Percentiles rank a stretch among this genome's conserved stretches.
phyloP scores from a whole-genome alignment of 139 green algal genomes.

The Monoraphidium neglectum region DNA sequence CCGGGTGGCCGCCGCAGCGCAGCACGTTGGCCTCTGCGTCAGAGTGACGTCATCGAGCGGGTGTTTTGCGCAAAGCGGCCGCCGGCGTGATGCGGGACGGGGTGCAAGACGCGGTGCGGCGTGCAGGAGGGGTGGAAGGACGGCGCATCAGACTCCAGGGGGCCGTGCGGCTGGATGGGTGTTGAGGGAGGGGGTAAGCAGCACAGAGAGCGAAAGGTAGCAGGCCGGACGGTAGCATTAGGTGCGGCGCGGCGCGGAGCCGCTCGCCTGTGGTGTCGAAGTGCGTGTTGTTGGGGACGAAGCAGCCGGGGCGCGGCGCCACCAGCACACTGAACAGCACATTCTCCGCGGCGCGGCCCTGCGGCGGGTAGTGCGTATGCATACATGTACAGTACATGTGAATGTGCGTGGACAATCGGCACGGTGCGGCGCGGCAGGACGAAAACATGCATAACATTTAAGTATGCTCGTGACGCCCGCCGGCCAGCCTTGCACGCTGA shows the following conservation, averaged over 20 bases:
- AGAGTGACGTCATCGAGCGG: background rate
- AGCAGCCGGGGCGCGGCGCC: constrained; percentile 11
- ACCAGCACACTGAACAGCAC: constrained; percentile 30
- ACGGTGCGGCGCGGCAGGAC: no score
- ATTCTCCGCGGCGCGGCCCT: constrained; percentile 23
- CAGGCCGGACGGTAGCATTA: background rate
- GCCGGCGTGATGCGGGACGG: no score
- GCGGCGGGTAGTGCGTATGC: background rate
- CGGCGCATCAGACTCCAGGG: no score
- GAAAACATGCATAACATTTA: no score
- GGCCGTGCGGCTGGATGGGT: no score
- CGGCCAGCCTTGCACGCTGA: no score
- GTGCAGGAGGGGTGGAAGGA: no score
- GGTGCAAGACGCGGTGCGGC: no score
- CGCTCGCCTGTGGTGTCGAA: constrained; percentile 25
- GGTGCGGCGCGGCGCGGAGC: no score
- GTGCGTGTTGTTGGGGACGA: constrained; percentile 34
- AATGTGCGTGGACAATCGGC: background rate
- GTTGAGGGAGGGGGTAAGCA: background rate
- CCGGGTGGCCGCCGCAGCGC: constrained; percentile 3
- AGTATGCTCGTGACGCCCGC: no score
- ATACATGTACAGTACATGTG: background rate
- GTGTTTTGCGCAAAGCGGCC: no score
- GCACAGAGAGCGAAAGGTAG: background rate
- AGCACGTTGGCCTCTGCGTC: constrained; percentile 7